Evolutionary conservation across 129 eudicot genomes (phyloP), one percentile per base, ranked within the genome.

Genomic region (Lactuca saligna): DNA sequence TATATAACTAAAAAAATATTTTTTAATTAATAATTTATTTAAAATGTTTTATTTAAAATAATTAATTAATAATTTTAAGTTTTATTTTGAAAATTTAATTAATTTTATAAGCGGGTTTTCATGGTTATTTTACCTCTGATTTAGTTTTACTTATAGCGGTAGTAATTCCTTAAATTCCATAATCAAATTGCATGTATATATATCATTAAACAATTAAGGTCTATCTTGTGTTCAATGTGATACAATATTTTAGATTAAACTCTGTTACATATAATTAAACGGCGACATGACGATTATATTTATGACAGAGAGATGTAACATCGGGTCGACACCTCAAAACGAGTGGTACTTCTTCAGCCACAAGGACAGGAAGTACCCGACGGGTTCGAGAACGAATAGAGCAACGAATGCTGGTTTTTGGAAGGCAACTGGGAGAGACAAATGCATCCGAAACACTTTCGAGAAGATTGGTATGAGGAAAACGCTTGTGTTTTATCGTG

Each of bases 331-430:
- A 49, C 78, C 78, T 0, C 82, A 78, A 71, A 78, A 78, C 11
- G 82, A 78, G 57, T 78, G 82, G 82, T 78, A 78, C 78, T 78
- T 78, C 58, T 78, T 78, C 35, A 78, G 82, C 74, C 82, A 78
- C 59, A 78, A 78, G 61, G 82, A 78, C 58, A 58, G 73, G 57
- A 78, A 78, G 65, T 78, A 78, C 73, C 82, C 82, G 1, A 78
- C 82, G 5, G 82, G 82, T 48, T 71, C 82, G 20, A 57, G 82
- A 39, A 78, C 78, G 3, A 78, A 78, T 12, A 53, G 82, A 48
- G 82, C 82, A 8, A 78, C 82, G 4, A 71, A 71, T 32, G 82
- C 78, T 11, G 82, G 82, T 4, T 78, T 78, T 49, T 78, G 82
- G 82, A 78, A 78, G 73, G 82, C 82, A 25, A 78, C 82, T 2